Percentiles rank a stretch among this genome's conserved stretches.
Evolutionary conservation across 805 yeast genomes (phyloP).

Genomic region (Barnettozyma sp.): DNA sequence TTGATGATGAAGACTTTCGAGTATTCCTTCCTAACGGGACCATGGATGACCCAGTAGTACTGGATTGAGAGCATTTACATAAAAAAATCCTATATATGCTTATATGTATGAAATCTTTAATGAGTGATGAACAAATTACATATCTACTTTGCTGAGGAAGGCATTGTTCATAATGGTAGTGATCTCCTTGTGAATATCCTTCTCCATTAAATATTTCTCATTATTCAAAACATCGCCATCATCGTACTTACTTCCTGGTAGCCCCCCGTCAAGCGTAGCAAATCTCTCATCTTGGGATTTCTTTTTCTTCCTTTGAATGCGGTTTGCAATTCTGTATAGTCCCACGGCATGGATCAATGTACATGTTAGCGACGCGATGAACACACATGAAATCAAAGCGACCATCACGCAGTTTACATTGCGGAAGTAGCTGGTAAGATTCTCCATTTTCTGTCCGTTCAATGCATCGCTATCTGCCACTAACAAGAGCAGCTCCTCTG

Average conservation of each 20-base stretch:
- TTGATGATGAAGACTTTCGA: slow-evolving; percentile 4
- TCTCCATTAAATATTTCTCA: background rate
- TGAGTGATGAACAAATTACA: background rate
- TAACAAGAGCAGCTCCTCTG: background rate
- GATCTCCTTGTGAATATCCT: slow-evolving; percentile 1
- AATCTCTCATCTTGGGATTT: background rate
- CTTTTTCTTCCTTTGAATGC: background rate
- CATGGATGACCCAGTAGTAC: slow-evolving; percentile 3
- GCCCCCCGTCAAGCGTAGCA: background rate
- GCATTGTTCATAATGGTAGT: background rate
- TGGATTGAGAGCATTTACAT: background rate
- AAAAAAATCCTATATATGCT: background rate
- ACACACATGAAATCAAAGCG: background rate
- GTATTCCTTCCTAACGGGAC: slow-evolving; percentile 5
- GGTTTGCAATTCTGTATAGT: slow-evolving; percentile 1
- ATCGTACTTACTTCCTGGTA: background rate
- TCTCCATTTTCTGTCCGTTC: background rate
- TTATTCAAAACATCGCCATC: background rate
- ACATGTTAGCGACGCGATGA: background rate
- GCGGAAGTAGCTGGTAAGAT: background rate
- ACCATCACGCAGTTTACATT: background rate
- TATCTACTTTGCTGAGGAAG: background rate
- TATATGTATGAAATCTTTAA: too few species aligned
- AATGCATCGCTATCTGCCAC: background rate
- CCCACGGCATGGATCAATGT: slow-evolving; percentile 1